These are phyloP conservation scores for Allium sativum DNA, from an alignment of 106 monocot genomes.

Conservation along the genomic window DNA sequence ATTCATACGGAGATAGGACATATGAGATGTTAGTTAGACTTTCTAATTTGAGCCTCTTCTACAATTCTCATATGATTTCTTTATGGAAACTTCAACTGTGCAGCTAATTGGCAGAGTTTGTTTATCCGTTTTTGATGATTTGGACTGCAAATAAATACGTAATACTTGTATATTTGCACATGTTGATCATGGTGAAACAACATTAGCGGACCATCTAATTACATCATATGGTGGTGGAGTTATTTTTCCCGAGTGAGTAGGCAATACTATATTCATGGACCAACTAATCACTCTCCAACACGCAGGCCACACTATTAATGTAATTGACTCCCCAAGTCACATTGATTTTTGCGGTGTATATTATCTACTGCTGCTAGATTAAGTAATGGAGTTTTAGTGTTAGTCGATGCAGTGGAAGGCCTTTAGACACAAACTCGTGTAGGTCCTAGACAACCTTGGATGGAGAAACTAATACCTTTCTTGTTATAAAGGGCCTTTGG, in stretches of 20 bases:
- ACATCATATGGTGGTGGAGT: conserved; percentile 76
- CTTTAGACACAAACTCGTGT: conserved; percentile 94
- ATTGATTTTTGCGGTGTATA: conserved; percentile 95
- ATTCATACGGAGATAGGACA: too few species aligned
- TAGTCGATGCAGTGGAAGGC: conserved; percentile 93
- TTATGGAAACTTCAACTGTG: too few species aligned
- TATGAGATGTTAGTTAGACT: too few species aligned
- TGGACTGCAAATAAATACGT: conserved; percentile 28
- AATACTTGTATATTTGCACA: conserved; percentile 98
- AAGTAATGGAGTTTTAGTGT: conserved; percentile 66
- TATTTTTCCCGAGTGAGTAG: conserved; percentile 75
- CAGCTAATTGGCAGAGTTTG: too few species aligned
- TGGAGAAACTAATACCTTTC: conserved; percentile 81
- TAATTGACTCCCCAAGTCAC: conserved; percentile 96
- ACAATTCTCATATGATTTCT: too few species aligned
- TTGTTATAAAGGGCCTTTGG: conserved; percentile 88
- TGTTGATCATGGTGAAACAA: conserved; percentile 95
- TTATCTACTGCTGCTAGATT: conserved; percentile 86
- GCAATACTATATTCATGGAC: conserved; percentile 72
- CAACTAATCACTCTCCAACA: conserved; percentile 53
- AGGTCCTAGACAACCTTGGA: conserved; percentile 77
- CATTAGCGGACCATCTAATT: conserved; percentile 88
- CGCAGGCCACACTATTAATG: conserved; percentile 44
- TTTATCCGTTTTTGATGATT: conserved; percentile 4
- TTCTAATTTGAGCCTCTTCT: too few species aligned